phyloP scores from a whole-genome alignment of 306 rosid species.

The Echinosophora koreensis region DNA sequence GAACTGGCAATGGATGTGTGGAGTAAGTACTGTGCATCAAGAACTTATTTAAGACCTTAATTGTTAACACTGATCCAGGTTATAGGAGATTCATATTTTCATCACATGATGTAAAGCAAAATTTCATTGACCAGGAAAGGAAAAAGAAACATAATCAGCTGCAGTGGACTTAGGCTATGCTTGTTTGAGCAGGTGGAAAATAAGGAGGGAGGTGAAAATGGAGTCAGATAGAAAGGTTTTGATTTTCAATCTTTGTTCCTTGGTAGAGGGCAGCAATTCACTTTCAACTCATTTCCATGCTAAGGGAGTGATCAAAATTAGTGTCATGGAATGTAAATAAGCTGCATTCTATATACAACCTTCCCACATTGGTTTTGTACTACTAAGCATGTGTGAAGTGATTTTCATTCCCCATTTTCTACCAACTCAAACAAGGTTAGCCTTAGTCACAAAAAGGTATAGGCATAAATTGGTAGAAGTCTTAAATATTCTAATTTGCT shows the following conservation, averaged over 20 bases:
- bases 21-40: slow-evolving; percentile 40
- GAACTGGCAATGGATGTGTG: slow-evolving; percentile 43
- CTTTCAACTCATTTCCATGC: slow-evolving; percentile 39
- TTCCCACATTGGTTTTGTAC: background rate
- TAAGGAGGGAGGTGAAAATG: slow-evolving; percentile 19
- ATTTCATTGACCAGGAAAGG: background rate
- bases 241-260: background rate
- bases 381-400: slow-evolving; percentile 35
- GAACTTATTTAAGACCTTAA: background rate
- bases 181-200: slow-evolving; percentile 23
- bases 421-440: slow-evolving; percentile 14
- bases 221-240: slow-evolving; percentile 1
- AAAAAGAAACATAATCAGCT: slow-evolving; percentile 9
- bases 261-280: slow-evolving; percentile 15
- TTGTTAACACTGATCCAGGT: background rate
- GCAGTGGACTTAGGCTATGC: background rate
- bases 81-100: background rate
- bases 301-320: background rate
- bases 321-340: slow-evolving; percentile 10
- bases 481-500: background rate
- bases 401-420: slow-evolving; percentile 38
- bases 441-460: background rate
- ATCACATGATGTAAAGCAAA: background rate
- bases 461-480: background rate
- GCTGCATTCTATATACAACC: background rate